phyloP scores from a whole-genome alignment of 148 eudicot species.

The Amaranthus palmeri region DNA sequence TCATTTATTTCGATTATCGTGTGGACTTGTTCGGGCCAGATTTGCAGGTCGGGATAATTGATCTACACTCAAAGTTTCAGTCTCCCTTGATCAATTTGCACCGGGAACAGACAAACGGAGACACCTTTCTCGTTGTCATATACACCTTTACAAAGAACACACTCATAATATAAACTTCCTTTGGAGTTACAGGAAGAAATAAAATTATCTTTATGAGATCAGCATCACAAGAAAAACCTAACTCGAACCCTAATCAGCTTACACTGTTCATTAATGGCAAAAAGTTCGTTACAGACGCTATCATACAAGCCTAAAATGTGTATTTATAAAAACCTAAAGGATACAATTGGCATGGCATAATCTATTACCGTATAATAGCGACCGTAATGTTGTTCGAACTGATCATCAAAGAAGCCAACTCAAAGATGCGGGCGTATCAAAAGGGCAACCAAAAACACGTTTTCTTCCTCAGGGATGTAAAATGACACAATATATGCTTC shows the following conservation, averaged over 20 bases:
- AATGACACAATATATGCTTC: conserved; percentile 4
- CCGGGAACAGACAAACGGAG: no score
- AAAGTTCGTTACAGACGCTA: conserved; percentile 12
- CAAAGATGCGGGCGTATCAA: conserved; percentile 11
- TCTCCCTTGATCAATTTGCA: no score
- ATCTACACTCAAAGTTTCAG: no score
- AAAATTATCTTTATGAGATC: no score
- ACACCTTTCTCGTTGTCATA: no score
- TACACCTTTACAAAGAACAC: background rate
- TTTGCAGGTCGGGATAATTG: no score
- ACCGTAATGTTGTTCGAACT: conserved; percentile 16
- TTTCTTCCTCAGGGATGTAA: background rate
- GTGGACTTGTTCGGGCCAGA: no score
- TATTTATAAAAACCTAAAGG: conserved; percentile 9
- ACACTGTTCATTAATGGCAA: background rate
- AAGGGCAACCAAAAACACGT: conserved; percentile 1
- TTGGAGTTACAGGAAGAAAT: no score
- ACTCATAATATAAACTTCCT: background rate
- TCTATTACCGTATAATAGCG: conserved; percentile 5
- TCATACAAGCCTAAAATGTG: conserved; percentile 14
- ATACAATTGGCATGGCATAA: conserved; percentile 4
- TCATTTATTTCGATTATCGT: no score
- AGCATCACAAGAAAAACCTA: background rate
- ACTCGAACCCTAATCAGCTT: conserved; percentile 1
- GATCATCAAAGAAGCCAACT: conserved; percentile 12